These are phyloP conservation scores for Podospora pseudocomata DNA, from an alignment of 495 filamentous ascomycete species.

Conservation along the genomic window DNA sequence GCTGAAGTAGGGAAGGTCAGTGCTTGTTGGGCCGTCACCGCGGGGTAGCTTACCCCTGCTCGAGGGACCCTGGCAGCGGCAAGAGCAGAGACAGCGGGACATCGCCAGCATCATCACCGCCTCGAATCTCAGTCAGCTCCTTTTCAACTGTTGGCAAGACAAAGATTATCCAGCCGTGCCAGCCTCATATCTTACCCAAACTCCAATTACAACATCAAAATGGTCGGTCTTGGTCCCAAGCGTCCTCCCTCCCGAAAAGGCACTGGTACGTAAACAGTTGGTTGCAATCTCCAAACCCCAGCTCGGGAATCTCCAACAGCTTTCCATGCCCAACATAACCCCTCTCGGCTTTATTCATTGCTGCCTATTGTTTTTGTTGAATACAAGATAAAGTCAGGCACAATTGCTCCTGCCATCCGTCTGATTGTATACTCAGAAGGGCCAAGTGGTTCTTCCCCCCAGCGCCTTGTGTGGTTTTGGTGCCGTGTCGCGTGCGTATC, in stretches of 20 bases:
- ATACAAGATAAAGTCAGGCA: not conserved
- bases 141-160: not conserved
- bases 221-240: conserved; percentile 73
- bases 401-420: not conserved
- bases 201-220: conserved; percentile 40
- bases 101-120: not conserved
- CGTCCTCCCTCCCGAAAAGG: conserved; percentile 73
- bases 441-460: not conserved
- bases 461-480: not conserved
- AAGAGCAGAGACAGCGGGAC: not conserved
- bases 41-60: not conserved
- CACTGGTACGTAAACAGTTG: conserved; percentile 34
- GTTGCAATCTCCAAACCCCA: not conserved
- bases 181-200: no score
- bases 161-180: no score
- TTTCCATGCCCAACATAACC: not conserved
- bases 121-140: not conserved
- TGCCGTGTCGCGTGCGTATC: not conserved
- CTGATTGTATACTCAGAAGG: not conserved
- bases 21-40: not conserved
- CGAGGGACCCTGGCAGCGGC: not conserved
- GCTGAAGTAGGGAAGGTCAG: not conserved
- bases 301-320: not conserved
- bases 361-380: not conserved
- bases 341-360: not conserved